Base-by-base conservation (phyloP, 345 rosid genomes). In the Laguncularia racemosa region DNA sequence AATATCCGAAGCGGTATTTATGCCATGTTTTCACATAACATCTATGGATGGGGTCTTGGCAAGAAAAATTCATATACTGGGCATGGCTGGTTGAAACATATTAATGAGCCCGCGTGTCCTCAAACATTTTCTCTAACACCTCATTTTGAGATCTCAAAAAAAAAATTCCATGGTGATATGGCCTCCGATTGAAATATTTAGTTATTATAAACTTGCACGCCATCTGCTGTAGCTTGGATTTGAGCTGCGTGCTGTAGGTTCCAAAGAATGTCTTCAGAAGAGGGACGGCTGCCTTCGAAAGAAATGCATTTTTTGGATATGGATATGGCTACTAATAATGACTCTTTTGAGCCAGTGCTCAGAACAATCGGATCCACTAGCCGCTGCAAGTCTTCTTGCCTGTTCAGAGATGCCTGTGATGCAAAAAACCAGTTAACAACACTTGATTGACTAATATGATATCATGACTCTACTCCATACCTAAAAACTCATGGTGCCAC, bases 231-330 rank as follows among this genome's bases (percentile, higher is more conserved):
- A 33, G 55, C 74, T 68, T 73, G 81, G 54, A 79, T 53, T 69
- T 79, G 81, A 66, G 73, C 79, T 68, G 84, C 84, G 61, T 79
- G 69, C 61, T 76, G 81, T 54, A 79, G 58, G 73, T 79, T 64
- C 79, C 81, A 79, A 12, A 79, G 79, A 47, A 79, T 71, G 71
- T 79, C 84, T 59, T 79, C 84, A 13, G 73, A 68, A 4, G 84
- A 73, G 1, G 84, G 84, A 2, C 84, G 77, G 33, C 65, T 71
- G 68, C 71, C 56, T 58, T 76, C 81, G 8, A 67, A 46, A 50
- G 66, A 70, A 46, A 71, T 63, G 75, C 81, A 79, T 61, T 76
- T 79, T 62, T 61, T 71, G 26, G 81, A 33, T 65, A 79, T 56
- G 10, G 81, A 69, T 10, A 79, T 71, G 64, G 71, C 81, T 14